These are phyloP conservation scores for Trichoderma arundinaceum DNA, from an alignment of 2,329 filamentous ascomycete species.

Conservation along the genomic window DNA sequence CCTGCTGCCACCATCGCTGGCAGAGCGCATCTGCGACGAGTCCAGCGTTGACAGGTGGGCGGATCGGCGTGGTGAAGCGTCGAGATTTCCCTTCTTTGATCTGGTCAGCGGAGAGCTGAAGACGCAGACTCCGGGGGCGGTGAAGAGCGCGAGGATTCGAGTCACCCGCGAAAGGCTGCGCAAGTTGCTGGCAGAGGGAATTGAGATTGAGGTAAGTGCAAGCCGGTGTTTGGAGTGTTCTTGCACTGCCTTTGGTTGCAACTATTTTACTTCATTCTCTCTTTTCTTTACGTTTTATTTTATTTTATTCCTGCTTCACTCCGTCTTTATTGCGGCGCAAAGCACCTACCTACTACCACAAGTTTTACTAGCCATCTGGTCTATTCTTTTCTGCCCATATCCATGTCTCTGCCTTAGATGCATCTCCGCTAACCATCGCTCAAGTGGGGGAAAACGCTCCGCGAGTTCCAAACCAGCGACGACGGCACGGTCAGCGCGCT, in stretches of 20 bases:
- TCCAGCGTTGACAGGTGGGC: constrained; percentile 61
- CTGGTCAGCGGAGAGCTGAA: constrained; percentile 54
- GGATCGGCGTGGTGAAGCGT: constrained; percentile 52
- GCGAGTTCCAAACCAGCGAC: constrained; percentile 40
- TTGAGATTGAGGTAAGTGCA: constrained; percentile 52
- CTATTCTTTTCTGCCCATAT: not conserved
- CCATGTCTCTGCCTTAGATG: no score
- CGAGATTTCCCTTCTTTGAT: constrained; percentile 62
- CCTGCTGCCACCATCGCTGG: constrained; percentile 56
- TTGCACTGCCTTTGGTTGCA: not conserved
- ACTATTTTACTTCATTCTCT: not conserved
- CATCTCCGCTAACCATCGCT: not conserved
- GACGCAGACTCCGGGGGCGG: constrained; percentile 50
- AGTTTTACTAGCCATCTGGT: no score
- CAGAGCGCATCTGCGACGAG: constrained; percentile 51
- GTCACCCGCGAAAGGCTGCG: constrained; percentile 55
- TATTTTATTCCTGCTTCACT: not conserved
- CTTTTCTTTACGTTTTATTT: not conserved
- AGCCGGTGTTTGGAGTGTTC: not conserved
- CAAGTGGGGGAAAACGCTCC: constrained; percentile 51
- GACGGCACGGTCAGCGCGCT: constrained; percentile 47
- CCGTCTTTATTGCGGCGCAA: no score
- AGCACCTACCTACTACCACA: no score
- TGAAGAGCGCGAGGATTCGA: constrained; percentile 52
- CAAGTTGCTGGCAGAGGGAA: constrained; percentile 50